Evolutionary conservation across 2,329 filamentous ascomycete genomes (phyloP), one percentile per base, ranked within the genome.

Genomic region (Pyrenochaeta sp.): DNA sequence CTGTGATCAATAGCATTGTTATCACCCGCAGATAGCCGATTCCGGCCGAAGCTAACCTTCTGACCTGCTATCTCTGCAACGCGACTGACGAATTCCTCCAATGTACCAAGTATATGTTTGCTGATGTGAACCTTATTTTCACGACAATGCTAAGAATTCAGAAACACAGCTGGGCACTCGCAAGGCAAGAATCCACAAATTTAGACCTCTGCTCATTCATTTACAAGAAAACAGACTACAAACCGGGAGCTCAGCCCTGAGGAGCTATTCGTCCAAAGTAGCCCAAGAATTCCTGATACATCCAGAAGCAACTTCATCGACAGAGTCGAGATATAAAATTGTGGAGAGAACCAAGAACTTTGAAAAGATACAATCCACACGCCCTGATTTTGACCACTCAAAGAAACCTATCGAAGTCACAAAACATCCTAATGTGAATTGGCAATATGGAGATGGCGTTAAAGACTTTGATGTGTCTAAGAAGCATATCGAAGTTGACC

Each of bases 401-500:
- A 42, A 39, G 14, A 41, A 51, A 39, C 49, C 52, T 2, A 55
- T 58, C 39, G 27, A 49, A 27, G 20, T 56, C 9, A 56, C 49
- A 7, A 58, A 60, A 37, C 39, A 47, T 14, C 59, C 63, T 4
- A 59, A 61, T 17, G 56, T 61, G n/a, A 12, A 40, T 5, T 65
- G 60, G 60, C 23, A 41, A 23, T 56, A 54, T 21, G 60, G 60
- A 12, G 20, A 46, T 18, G 60, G 60, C 12, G 36, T 41, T 12
- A n/a, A 17, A 11, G 20, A 18, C 30, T 33, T 10, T 36, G 39
- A 44, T 18, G 32, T 14, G 3, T 5, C 20, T 36, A 44, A 18
- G 43, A 43, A 17, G 23, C 57, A 58, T 50, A 17, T 60, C 17
- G 54, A 52, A 35, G 50, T 65, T n/a, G 52, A 65, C 39, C 60